These are phyloP conservation scores for Chrysoporthe austroafricana DNA, from an alignment of 2,329 filamentous ascomycete species.

Conservation along the genomic window DNA sequence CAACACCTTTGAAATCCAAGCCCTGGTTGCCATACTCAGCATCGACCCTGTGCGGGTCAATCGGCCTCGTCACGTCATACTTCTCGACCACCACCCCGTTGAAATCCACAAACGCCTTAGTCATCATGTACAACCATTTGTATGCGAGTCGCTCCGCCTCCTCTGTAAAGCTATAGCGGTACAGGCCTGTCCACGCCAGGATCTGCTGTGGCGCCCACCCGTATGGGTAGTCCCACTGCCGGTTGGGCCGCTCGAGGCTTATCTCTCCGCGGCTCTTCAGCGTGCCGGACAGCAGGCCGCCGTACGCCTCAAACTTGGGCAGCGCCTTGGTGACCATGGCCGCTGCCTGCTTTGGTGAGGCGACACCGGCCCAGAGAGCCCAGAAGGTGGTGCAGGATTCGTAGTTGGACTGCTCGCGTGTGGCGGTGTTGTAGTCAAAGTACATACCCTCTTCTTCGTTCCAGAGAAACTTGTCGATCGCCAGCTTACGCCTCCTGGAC, in stretches of 20 bases:
- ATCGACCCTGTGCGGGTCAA: slow-evolving; percentile 91
- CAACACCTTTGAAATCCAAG: slow-evolving; percentile 90
- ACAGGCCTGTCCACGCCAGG: slow-evolving; percentile 90
- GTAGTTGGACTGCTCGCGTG: slow-evolving; percentile 79
- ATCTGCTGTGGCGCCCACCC: slow-evolving; percentile 99
- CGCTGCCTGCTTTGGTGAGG: slow-evolving; percentile 83
- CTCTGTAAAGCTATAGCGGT: slow-evolving; percentile 88
- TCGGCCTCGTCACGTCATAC: slow-evolving; percentile 90
- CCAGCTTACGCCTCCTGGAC: slow-evolving; percentile 79
- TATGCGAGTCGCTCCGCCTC: slow-evolving; percentile 90
- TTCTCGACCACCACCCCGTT: slow-evolving; percentile 99
- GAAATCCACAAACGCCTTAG: slow-evolving; percentile 96
- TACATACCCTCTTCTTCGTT: slow-evolving; percentile 91
- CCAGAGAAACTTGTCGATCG: slow-evolving; percentile 94
- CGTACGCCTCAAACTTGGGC: slow-evolving; percentile 84
- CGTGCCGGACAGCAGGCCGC: slow-evolving; percentile 87
- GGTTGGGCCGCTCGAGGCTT: slow-evolving; percentile 82
- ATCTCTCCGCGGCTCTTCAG: slow-evolving; percentile 83
- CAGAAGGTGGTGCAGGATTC: slow-evolving; percentile 95
- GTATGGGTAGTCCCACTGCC: slow-evolving; percentile 98
- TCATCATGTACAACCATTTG: slow-evolving; percentile 98
- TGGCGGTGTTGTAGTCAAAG: slow-evolving; percentile 93
- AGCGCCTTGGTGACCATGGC: slow-evolving; percentile 79
- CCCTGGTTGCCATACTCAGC: slow-evolving; percentile 99
- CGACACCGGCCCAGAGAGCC: slow-evolving; percentile 94